These are phyloP conservation scores for Sporothrix euskadiensis DNA, from an alignment of 2,329 filamentous ascomycete species.

Conservation along the genomic window DNA sequence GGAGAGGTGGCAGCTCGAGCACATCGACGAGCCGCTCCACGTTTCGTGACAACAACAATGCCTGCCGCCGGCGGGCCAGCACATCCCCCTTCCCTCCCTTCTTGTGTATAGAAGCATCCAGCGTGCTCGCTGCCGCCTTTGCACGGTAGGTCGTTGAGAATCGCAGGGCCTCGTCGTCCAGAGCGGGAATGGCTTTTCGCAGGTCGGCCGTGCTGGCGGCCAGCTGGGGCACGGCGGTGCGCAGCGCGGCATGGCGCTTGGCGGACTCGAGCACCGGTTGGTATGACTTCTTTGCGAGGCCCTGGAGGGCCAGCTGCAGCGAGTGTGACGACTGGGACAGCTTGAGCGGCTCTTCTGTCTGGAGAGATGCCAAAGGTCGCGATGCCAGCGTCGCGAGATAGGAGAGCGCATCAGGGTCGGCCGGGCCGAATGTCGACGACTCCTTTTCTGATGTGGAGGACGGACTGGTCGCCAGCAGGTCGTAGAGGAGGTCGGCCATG, in stretches of 20 bases:
- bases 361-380: conserved; percentile 71
- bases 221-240: conserved; percentile 69
- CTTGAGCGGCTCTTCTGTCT: conserved; percentile 72
- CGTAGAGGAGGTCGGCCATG: conserved; percentile 74
- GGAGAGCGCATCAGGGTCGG: conserved; percentile 57
- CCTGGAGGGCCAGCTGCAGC: conserved; percentile 78
- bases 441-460: conserved; percentile 37
- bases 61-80: conserved; percentile 72
- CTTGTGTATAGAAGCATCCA: conserved; percentile 39
- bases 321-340: conserved; percentile 81
- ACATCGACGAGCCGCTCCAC: conserved; percentile 88
- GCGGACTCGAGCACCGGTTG: conserved; percentile 80
- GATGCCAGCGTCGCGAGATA: conserved; percentile 80
- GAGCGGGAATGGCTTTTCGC: conserved; percentile 69
- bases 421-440: conserved; percentile 34
- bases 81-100: conserved; percentile 38
- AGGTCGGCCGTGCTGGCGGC: conserved; percentile 66
- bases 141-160: conserved; percentile 86
- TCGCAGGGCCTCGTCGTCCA: conserved; percentile 74
- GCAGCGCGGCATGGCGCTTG: conserved; percentile 71
- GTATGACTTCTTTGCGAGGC: conserved; percentile 85
- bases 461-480: conserved; percentile 57
- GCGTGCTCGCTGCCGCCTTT: conserved; percentile 48
- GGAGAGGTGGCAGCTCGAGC: conserved; percentile 81
- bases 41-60: conserved; percentile 79